These are phyloP conservation scores for Marasmius tenuissimus DNA, from an alignment of 1,284 basidiomycete genomes.

Conservation along the genomic window DNA sequence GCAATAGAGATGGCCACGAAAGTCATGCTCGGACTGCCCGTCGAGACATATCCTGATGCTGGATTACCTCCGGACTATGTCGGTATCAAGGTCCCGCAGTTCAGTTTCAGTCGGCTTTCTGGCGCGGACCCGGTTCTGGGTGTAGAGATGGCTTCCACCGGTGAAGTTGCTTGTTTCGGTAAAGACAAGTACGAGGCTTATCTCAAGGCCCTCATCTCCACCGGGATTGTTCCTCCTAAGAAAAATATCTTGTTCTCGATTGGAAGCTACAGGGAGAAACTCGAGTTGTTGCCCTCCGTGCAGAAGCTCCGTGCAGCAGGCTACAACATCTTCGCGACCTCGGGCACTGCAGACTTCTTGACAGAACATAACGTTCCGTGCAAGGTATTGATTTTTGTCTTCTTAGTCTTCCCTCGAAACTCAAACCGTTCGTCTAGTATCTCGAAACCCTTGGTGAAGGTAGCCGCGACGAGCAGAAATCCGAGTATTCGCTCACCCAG, in stretches of 20 bases:
- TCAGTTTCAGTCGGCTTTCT: conserved; percentile 94
- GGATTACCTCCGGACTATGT: conserved; percentile 92
- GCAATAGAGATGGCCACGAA: conserved; percentile 99
- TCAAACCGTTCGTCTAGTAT: conserved; percentile 53
- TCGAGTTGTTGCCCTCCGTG: conserved; percentile 95
- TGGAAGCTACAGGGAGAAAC: conserved; percentile 96
- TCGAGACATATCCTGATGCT: conserved; percentile 88
- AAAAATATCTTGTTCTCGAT: conserved; percentile 95
- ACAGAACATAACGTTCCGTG: conserved; percentile 82
- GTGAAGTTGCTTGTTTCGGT: conserved; percentile 98
- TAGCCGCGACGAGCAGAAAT: conserved; percentile 80
- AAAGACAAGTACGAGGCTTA: conserved; percentile 98
- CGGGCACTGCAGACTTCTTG: conserved; percentile 96
- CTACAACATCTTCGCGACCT: conserved; percentile 96
- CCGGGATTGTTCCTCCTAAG: conserved; percentile 92
- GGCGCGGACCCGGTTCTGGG: conserved; percentile 98
- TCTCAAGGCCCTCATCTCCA: conserved; percentile 94
- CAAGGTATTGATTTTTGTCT: conserved; percentile 55
- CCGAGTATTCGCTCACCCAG: conserved; percentile 93
- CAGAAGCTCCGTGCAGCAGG: conserved; percentile 94
- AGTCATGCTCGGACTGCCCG: conserved; percentile 91
- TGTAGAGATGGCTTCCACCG: conserved; percentile 99
- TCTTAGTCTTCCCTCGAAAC: conserved; percentile 12
- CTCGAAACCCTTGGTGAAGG: conserved; percentile 85
- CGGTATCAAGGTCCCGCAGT: conserved; percentile 98